Conservation (phyloP, 2,329 filamentous ascomycete genomes). For the Oidium heveae region DNA sequence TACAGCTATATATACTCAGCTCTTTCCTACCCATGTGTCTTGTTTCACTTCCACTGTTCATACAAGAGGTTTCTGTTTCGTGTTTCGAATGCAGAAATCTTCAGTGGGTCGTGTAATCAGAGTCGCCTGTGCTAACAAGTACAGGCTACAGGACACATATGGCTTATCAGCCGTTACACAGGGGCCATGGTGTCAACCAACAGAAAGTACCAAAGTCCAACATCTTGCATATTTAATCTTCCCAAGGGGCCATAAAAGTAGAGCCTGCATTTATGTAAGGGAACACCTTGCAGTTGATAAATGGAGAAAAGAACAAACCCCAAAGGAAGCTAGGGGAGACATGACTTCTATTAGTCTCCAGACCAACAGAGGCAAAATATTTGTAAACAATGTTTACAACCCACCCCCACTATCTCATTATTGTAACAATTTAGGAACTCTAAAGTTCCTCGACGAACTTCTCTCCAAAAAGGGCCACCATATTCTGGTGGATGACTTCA, state of each 20-base stretch:
- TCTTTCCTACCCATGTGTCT: no score
- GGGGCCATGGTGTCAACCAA: not conserved
- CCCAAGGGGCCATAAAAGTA: not conserved
- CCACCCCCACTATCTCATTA: not conserved
- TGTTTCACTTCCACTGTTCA: no score
- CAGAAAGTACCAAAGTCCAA: not conserved
- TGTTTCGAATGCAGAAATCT: no score
- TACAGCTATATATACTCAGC: no score
- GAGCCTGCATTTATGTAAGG: not conserved
- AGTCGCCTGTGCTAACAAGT: no score
- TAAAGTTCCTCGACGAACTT: not conserved
- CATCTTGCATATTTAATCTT: conserved; percentile 1
- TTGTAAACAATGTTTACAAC: not conserved
- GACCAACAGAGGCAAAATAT: not conserved
- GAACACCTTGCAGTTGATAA: not conserved
- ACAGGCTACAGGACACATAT: no score
- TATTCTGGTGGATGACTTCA: not conserved
- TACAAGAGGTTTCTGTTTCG: no score
- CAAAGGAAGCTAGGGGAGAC: no score
- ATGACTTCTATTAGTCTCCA: no score
- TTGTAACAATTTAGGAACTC: not conserved
- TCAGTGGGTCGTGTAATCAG: no score
- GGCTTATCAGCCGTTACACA: no score
- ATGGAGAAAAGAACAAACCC: no score
- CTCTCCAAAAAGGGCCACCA: not conserved